These are phyloP conservation scores for Rutidosis leptorrhynchoides DNA, from an alignment of 129 eudicot species.

Conservation along the genomic window DNA sequence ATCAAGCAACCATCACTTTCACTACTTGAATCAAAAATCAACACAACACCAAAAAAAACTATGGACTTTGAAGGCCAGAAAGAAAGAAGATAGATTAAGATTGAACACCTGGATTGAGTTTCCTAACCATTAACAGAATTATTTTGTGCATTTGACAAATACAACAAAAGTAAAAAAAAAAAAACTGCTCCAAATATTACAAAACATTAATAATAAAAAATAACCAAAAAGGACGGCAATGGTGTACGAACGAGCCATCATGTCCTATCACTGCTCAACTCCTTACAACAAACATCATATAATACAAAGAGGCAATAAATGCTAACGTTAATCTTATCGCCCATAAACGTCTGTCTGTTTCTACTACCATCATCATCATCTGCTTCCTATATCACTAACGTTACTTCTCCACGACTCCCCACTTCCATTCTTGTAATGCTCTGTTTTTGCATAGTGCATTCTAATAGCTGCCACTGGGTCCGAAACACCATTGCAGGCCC, in stretches of 20 bases:
- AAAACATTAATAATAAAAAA: conserved; percentile 16
- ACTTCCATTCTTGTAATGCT: conserved; percentile 46
- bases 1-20: conserved; percentile 7
- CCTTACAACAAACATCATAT: conserved; percentile 23
- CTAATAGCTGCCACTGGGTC: conserved; percentile 92
- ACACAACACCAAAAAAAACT: background rate
- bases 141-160: conserved; percentile 35
- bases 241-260: conserved; percentile 6
- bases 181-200: conserved; percentile 22
- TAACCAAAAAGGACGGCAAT: conserved; percentile 28
- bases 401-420: conserved; percentile 54
- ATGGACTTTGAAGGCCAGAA: background rate
- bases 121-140: conserved; percentile 24
- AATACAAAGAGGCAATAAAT: conserved; percentile 5
- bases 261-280: conserved; percentile 30
- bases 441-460: conserved; percentile 66
- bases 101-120: conserved; percentile 14
- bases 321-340: background rate
- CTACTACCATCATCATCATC: conserved; percentile 45
- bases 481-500: conserved; percentile 42
- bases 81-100: background rate
- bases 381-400: conserved; percentile 56
- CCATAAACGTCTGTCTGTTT: conserved; percentile 52
- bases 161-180: conserved; percentile 19
- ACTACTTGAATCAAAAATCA: background rate